Base-by-base conservation (phyloP, 257 asterid species). In the Penstemon eatonii region DNA sequence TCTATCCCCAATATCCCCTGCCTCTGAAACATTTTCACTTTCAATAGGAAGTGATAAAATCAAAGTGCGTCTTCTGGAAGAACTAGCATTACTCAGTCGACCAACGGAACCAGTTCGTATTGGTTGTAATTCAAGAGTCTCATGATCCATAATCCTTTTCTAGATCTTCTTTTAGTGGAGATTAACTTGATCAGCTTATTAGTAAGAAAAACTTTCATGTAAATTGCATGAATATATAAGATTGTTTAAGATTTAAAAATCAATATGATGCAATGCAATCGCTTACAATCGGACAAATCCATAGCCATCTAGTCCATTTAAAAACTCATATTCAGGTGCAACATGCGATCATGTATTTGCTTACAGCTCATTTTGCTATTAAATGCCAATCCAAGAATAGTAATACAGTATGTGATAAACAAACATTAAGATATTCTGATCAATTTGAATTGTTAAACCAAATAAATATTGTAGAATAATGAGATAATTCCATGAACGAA, bases 1-100 rank as follows among this genome's bases (percentile, higher is more conserved):
- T 42, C 97, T 65, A 40, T 88, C 96, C 33, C 99, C 96, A n/a
- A 90, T 90, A 81, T 93, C 97, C 60, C 99, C 97, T 5, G 92
- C 92, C 79, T 88, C 97, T 0, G 99, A 93, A 13, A 84, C 95
- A 3, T 81, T 71, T 52, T 84, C 92, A 11, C 69, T 79, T 66
- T 86, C 96, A 33, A 4, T 9, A 6, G 67, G 87, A 39, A 75
- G 67, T 11, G 85, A 74, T 55, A 59, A 67, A 49, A 76, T 70
- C 10, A 80, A 75, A 4, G 92, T 81, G n/a, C 18, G 79, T 66
- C 94, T 81, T 69, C 84, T 79, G 5, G 90, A 81, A 58, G 91
- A 87, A 65, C 71, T 9, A 4, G 45, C 76, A 52, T 72, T 74
- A 74, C 83, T 85, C 55, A 82, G 61, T 18, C 76, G 76, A 39